phyloP scores from a whole-genome alignment of 1,284 basidiomycete genomes.

The Sutorius eximius region DNA sequence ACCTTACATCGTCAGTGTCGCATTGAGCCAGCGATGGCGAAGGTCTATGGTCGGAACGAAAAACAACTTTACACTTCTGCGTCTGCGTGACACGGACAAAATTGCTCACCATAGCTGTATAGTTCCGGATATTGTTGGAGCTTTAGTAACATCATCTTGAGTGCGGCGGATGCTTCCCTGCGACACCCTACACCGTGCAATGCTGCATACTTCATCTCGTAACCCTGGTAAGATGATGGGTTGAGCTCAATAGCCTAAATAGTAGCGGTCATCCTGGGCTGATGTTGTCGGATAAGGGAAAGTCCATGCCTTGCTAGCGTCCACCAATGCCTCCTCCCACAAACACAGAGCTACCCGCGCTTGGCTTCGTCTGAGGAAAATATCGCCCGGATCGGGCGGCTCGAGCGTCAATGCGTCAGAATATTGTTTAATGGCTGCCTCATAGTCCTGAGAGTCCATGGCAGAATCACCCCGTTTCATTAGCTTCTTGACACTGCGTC shows the following conservation, averaged over 20 bases:
- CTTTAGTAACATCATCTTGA: background rate
- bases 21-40: background rate
- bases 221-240: background rate
- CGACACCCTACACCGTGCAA: background rate
- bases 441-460: background rate
- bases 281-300: background rate
- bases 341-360: background rate
- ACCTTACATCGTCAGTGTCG: background rate
- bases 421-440: background rate
- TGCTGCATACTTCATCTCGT: background rate
- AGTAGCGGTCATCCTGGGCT: background rate
- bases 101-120: background rate
- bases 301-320: background rate
- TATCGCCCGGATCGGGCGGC: background rate
- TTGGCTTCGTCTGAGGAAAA: background rate
- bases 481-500: background rate
- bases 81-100: background rate
- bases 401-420: background rate
- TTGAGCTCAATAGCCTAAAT: background rate
- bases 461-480: background rate
- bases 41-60: background rate
- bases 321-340: background rate
- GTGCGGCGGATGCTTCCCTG: background rate
- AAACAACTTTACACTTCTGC: background rate
- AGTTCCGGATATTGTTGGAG: background rate